These are phyloP conservation scores for Rhizophlyctis rosea DNA, from an alignment of 192 early-diverging fungal genomes.

Conservation along the genomic window DNA sequence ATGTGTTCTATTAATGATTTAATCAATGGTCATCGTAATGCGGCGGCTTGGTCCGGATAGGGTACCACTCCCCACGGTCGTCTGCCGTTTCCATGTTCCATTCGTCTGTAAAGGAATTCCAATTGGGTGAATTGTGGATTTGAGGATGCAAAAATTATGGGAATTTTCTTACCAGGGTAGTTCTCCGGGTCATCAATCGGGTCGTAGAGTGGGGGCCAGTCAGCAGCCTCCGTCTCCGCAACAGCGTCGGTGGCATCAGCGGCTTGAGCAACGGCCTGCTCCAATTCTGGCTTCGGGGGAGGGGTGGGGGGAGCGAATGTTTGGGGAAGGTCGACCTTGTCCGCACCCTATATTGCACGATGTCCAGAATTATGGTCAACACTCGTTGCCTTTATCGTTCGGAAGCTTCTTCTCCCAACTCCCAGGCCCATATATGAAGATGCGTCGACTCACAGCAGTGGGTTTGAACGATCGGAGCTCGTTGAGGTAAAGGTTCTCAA, in stretches of 20 bases:
- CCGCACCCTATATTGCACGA: slow-evolving; percentile 8
- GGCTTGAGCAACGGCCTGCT: slow-evolving; percentile 12
- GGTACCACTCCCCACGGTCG: not conserved
- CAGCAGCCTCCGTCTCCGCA: slow-evolving; percentile 42
- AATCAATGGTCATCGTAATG: not conserved
- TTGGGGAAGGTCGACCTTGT: slow-evolving; percentile 34
- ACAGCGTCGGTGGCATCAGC: slow-evolving; percentile 28
- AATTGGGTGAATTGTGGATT: not conserved
- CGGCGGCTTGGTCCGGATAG: not conserved
- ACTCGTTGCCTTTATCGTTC: not conserved
- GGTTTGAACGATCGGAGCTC: slow-evolving; percentile 44
- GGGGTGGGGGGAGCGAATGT: slow-evolving; percentile 41
- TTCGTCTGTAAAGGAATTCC: not conserved
- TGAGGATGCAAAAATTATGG: not conserved
- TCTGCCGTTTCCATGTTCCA: not conserved
- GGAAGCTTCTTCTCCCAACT: not conserved
- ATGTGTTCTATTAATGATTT: no score
- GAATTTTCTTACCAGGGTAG: slow-evolving; percentile 37
- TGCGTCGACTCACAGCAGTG: slow-evolving; percentile 15
- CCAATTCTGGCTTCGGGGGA: slow-evolving; percentile 44
- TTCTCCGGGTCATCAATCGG: slow-evolving; percentile 50
- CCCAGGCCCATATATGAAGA: not conserved
- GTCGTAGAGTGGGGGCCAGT: slow-evolving; percentile 50
- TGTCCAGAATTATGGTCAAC: not conserved
- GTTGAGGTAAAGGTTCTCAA: slow-evolving; percentile 42